A percentile compares a stretch with the other conserved stretches of the same genome.
Conservation (phyloP, 176 grass and related monocot genomes). For the Aegilops speltoides region DNA sequence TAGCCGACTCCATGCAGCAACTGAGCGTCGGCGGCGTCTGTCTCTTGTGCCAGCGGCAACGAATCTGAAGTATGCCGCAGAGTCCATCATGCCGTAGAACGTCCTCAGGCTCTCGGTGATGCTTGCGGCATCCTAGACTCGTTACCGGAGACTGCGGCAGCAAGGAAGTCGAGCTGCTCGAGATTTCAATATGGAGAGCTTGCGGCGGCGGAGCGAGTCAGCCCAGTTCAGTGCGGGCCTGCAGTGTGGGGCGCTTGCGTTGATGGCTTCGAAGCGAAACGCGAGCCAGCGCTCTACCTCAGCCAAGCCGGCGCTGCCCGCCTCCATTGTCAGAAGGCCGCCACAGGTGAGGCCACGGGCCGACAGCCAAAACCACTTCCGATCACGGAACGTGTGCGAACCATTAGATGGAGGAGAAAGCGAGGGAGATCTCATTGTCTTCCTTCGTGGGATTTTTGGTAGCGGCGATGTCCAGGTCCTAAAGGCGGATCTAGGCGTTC, state of each 20-base stretch:
- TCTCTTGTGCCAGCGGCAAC: slow-evolving; percentile 73
- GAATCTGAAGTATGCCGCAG: slow-evolving; percentile 51
- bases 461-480: no score
- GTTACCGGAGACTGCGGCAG: neutral
- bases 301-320: no score
- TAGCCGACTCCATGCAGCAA: slow-evolving; percentile 39
- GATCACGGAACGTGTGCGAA: no score
- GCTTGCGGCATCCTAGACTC: neutral
- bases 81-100: slow-evolving; percentile 72
- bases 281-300: slow-evolving; percentile 58
- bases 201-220: slow-evolving; percentile 56
- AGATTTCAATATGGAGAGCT: slow-evolving; percentile 48
- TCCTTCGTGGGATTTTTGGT: no score
- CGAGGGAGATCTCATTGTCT: no score
- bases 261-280: slow-evolving; percentile 60
- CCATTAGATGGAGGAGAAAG: no score
- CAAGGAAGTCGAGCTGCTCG: slow-evolving; percentile 43
- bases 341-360: no score
- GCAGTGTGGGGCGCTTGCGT: slow-evolving; percentile 45
- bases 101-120: slow-evolving; percentile 48
- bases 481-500: no score
- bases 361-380: no score
- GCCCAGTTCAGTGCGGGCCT: slow-evolving; percentile 42
- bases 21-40: slow-evolving; percentile 59
- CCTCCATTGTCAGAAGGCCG: no score